A percentile compares a stretch with the other conserved stretches of the same genome.
phyloP scores from a whole-genome alignment of 2,329 filamentous ascomycete genomes.

The Fusarium nygamai region DNA sequence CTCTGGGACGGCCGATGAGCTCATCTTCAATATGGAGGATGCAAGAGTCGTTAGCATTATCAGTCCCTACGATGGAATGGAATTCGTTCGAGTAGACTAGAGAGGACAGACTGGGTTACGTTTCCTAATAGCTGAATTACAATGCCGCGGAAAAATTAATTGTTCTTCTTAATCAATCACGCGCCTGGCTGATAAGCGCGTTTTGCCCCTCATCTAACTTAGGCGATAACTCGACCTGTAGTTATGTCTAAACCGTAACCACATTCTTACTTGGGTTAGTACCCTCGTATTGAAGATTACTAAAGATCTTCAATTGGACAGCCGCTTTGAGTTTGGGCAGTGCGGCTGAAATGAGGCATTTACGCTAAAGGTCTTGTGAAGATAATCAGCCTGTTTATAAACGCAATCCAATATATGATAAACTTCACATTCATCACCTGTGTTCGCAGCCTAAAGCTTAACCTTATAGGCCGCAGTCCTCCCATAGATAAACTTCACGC shows the following conservation, averaged over 20 bases:
- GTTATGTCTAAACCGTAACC: background rate
- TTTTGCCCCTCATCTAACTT: background rate
- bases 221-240: background rate
- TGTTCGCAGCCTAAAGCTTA: too few species aligned
- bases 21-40: background rate
- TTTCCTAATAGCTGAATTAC: background rate
- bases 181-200: background rate
- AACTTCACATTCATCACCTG: too few species aligned
- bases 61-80: background rate
- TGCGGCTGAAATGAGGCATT: background rate
- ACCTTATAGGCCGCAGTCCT: too few species aligned
- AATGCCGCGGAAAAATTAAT: background rate
- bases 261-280: background rate
- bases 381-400: too few species aligned
- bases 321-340: background rate
- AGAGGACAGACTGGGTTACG: background rate
- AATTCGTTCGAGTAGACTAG: background rate
- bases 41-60: background rate
- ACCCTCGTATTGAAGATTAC: background rate
- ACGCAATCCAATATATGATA: rapidly evolving
- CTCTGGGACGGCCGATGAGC: background rate
- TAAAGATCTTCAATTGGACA: background rate
- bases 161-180: background rate
- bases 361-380: background rate
- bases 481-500: background rate